Evolutionary conservation across 2,329 filamentous ascomycete species (phyloP).

Genomic region (Colletotrichum tamarilloi): DNA sequence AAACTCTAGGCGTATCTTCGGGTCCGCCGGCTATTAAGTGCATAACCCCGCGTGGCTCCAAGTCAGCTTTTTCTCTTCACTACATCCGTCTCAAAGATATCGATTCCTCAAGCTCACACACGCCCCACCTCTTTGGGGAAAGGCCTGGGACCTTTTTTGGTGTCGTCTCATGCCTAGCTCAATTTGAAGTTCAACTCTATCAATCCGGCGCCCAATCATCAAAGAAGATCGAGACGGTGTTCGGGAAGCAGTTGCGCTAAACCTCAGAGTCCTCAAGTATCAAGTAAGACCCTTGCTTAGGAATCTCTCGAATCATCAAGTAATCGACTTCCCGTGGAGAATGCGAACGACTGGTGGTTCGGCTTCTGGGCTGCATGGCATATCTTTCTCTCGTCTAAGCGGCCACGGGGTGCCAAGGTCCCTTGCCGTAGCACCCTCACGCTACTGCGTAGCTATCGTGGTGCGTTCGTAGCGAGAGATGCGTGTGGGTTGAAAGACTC

Average conservation of each 20-base stretch:
- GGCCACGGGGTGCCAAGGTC: background rate
- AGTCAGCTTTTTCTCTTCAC: background rate
- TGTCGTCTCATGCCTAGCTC: constrained; percentile 25
- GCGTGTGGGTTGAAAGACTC: constrained; percentile 14
- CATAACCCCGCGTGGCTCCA: constrained; percentile 24
- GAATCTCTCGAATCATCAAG: constrained; percentile 3
- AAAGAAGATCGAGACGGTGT: constrained; percentile 10
- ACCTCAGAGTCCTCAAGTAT: background rate
- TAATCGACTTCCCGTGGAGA: constrained; percentile 7
- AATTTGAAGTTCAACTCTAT: background rate
- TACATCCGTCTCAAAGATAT: background rate
- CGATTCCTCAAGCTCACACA: background rate
- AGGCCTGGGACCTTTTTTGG: constrained; percentile 6
- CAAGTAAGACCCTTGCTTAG: constrained; percentile 18
- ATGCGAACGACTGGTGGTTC: background rate
- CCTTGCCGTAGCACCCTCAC: constrained; percentile 4
- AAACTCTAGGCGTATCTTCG: background rate
- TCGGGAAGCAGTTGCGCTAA: background rate
- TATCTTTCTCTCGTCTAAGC: background rate
- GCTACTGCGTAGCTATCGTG: constrained; percentile 5
- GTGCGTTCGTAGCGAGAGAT: background rate
- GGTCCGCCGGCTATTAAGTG: background rate
- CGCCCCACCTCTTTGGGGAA: background rate
- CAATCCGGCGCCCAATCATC: constrained; percentile 26
- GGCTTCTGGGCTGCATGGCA: background rate